Evolutionary conservation across 2,329 filamentous ascomycete species (phyloP).

Genomic region (Xylaria sp.): DNA sequence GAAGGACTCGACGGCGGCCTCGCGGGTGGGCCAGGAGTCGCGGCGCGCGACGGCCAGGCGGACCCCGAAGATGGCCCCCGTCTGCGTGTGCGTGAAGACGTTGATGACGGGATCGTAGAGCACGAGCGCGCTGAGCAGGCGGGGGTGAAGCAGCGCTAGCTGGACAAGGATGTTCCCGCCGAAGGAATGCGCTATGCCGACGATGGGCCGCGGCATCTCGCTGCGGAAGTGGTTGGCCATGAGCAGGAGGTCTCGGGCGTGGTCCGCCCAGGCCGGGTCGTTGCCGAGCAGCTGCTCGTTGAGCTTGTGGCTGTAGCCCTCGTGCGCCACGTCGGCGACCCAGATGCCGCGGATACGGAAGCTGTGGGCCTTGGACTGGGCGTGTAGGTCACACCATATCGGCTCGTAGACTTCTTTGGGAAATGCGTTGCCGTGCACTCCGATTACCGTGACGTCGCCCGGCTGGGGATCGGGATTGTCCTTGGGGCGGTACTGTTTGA

Average conservation of each 20-base stretch:
- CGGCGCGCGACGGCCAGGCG: slow-evolving; percentile 70
- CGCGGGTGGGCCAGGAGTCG: slow-evolving; percentile 79
- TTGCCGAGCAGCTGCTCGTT: slow-evolving; percentile 79
- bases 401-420: slow-evolving; percentile 93
- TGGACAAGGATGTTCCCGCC: slow-evolving; percentile 74
- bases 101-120: slow-evolving; percentile 81
- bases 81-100: slow-evolving; percentile 47
- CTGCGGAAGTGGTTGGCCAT: slow-evolving; percentile 80
- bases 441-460: slow-evolving; percentile 82
- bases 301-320: slow-evolving; percentile 75
- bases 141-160: slow-evolving; percentile 75
- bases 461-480: slow-evolving; percentile 68
- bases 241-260: slow-evolving; percentile 78
- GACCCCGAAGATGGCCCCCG: slow-evolving; percentile 45
- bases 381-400: slow-evolving; percentile 76
- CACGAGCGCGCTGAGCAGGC: slow-evolving; percentile 73
- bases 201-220: slow-evolving; percentile 76
- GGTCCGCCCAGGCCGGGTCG: slow-evolving; percentile 81
- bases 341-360: slow-evolving; percentile 79
- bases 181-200: slow-evolving; percentile 86
- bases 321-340: slow-evolving; percentile 84
- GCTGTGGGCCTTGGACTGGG: slow-evolving; percentile 60
- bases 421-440: slow-evolving; percentile 85
- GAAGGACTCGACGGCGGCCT: slow-evolving; percentile 69
- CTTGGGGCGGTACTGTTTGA: slow-evolving; percentile 85